Conservation (phyloP, 78 protist species). For the Cyanophora paradoxa region DNA sequence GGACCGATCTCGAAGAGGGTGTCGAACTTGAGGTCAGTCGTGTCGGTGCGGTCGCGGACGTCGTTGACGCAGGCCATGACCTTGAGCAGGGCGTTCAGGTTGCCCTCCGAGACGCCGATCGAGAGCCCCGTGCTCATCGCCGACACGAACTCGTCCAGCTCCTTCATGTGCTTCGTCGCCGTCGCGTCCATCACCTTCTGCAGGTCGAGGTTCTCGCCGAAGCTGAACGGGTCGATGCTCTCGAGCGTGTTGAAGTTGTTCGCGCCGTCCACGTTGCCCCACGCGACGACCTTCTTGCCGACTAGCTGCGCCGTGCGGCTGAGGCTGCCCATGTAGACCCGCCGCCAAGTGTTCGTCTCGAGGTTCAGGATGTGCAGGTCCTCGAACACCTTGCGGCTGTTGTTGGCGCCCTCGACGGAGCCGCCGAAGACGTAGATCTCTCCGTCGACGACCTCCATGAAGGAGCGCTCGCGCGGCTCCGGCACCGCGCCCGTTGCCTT, state of each 20-base stretch:
- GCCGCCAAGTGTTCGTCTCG: neutral
- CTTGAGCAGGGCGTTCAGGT: neutral
- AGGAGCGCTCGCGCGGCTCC: neutral
- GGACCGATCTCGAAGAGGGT: neutral
- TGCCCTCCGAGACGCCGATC: neutral
- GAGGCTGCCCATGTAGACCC: neutral
- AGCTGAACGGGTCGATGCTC: neutral
- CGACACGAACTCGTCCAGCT: neutral
- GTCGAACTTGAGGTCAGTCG: neutral
- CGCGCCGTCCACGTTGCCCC: neutral
- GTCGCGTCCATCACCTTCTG: neutral
- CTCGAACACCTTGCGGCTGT: neutral
- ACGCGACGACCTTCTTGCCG: neutral
- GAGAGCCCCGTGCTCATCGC: neutral
- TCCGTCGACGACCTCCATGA: neutral
- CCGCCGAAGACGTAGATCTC: slow-evolving; percentile 1
- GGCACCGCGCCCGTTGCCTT: too few species aligned
- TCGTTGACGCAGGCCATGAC: neutral
- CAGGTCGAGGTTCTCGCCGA: neutral
- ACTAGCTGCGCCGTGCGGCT: too few species aligned
- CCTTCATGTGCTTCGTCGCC: neutral
- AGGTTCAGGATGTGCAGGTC: neutral
- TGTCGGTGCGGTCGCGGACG: neutral
- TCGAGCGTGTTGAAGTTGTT: neutral
- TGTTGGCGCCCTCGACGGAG: neutral